Evolutionary conservation across 441 rosid species (phyloP).

Genomic region (Euphorbia schlechtendalii): DNA sequence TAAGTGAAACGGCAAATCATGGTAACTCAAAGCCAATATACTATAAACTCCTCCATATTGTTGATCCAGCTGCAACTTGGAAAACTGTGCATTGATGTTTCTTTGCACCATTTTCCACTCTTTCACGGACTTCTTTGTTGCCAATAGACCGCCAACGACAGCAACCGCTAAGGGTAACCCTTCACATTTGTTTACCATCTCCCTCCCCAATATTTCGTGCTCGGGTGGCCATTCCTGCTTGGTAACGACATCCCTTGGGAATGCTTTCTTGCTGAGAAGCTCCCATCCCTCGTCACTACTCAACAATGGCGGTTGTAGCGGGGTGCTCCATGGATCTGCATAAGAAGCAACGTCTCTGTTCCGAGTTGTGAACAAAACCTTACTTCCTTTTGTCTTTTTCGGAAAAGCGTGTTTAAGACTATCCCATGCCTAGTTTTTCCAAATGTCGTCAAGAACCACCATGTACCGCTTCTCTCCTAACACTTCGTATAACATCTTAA

Average conservation of each 20-base stretch:
- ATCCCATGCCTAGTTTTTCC: no score
- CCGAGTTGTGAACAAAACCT: conserved; percentile 27
- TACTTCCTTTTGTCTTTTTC: conserved; percentile 16
- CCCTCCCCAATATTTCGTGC: conserved; percentile 8
- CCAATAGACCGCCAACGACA: no score
- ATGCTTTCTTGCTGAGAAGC: conserved; percentile 24
- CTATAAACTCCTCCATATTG: no score
- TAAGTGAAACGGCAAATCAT: no score
- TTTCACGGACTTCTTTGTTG: no score
- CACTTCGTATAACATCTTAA: conserved; percentile 11
- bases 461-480: conserved; percentile 23
- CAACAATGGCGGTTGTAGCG: conserved; percentile 21
- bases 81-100: no score
- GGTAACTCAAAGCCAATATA: no score
- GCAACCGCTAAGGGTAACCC: no score
- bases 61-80: no score
- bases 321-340: conserved; percentile 11
- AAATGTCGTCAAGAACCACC: conserved; percentile 35
- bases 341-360: conserved; percentile 18
- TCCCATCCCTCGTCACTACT: conserved; percentile 28
- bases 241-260: background rate
- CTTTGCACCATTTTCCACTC: no score
- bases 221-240: background rate
- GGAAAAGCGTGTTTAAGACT: conserved; percentile 23
- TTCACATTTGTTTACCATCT: conserved; percentile 8